phyloP scores from a whole-genome alignment of 148 eudicot genomes.

The Dianthus caryophyllus region DNA sequence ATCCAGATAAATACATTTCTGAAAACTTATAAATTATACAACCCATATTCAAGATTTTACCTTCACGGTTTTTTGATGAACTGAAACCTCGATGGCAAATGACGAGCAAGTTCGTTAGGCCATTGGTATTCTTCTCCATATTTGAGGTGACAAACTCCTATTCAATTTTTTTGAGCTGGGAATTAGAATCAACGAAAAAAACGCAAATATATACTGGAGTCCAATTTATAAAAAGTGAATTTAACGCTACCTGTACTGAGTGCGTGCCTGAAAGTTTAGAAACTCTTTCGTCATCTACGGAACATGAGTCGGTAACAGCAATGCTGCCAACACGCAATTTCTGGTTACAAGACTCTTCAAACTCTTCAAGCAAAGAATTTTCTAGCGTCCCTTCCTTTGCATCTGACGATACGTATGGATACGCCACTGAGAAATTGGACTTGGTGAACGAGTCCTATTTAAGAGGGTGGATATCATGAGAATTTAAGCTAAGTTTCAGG shows the following conservation, averaged over 20 bases:
- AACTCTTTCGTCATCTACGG: slow-evolving; percentile 54
- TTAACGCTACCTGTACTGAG: slow-evolving; percentile 46
- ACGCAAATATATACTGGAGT: background rate
- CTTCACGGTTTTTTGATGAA: slow-evolving; percentile 36
- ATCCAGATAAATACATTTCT: background rate
- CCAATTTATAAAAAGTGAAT: background rate
- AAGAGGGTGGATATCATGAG: background rate
- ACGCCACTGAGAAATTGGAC: slow-evolving; percentile 76
- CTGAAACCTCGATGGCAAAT: slow-evolving; percentile 49
- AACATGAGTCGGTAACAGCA: slow-evolving; percentile 64
- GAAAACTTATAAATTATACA: background rate
- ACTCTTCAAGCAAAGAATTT: slow-evolving; percentile 59
- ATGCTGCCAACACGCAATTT: slow-evolving; percentile 47
- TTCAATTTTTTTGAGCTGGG: slow-evolving; percentile 12
- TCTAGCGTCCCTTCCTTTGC: slow-evolving; percentile 55
- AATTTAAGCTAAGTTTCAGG: background rate
- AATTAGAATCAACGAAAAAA: slow-evolving; percentile 1
- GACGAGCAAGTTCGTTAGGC: slow-evolving; percentile 60
- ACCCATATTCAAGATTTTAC: slow-evolving; percentile 32
- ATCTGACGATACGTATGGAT: slow-evolving; percentile 62
- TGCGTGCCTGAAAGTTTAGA: slow-evolving; percentile 51
- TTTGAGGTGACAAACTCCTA: slow-evolving; percentile 63
- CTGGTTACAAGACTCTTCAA: slow-evolving; percentile 59
- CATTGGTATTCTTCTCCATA: slow-evolving; percentile 40
- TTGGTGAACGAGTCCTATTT: slow-evolving; percentile 61